phyloP scores from a whole-genome alignment of 129 eudicot species.

The Lonicera japonica region DNA sequence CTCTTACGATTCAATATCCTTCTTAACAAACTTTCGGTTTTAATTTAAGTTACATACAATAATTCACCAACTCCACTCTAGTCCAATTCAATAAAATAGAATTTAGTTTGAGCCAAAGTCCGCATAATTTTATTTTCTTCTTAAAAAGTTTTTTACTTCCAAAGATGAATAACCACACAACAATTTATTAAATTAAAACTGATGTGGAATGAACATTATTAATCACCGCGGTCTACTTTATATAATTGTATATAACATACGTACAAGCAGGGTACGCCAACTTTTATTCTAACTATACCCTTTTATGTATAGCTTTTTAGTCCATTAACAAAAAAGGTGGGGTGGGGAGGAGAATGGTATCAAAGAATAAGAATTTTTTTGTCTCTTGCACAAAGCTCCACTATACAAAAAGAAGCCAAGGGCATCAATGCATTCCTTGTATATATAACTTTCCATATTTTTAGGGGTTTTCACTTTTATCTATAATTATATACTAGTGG shows the following conservation, averaged over 20 bases:
- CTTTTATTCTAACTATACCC: neutral
- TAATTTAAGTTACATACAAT: too few species aligned
- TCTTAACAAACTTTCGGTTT: too few species aligned
- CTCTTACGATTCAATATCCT: too few species aligned
- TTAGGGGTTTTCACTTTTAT: neutral
- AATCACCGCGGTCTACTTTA: too few species aligned
- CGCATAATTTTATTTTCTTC: too few species aligned
- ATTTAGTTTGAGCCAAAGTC: too few species aligned
- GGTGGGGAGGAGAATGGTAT: constrained; percentile 28
- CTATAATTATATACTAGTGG: neutral
- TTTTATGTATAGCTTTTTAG: constrained; percentile 15
- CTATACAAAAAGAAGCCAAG: constrained; percentile 1
- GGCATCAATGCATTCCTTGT: constrained; percentile 2
- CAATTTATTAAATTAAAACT: too few species aligned
- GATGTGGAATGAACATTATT: too few species aligned
- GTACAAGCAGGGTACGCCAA: neutral
- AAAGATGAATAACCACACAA: too few species aligned
- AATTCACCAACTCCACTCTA: too few species aligned
- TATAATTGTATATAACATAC: neutral
- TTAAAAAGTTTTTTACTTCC: too few species aligned
- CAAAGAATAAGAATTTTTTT: constrained; percentile 31
- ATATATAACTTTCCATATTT: neutral
- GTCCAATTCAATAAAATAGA: too few species aligned
- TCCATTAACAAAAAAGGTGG: constrained; percentile 8
- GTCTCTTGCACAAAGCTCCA: constrained; percentile 21